These are phyloP conservation scores for Beauveria pseudobassiana DNA, from an alignment of 2,329 filamentous ascomycete genomes.

Conservation along the genomic window DNA sequence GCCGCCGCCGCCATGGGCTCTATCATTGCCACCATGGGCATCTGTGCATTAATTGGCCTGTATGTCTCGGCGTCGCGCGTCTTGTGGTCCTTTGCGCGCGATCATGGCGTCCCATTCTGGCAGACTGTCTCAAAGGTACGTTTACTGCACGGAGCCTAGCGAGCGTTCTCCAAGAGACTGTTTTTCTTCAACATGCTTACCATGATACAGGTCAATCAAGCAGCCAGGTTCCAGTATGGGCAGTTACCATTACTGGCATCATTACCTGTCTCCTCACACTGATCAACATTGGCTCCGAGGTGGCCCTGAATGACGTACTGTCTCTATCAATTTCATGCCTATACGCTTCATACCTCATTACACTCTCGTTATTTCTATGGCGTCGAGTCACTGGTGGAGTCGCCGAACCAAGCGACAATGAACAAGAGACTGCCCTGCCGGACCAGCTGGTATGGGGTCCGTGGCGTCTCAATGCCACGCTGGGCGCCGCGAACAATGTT, in stretches of 20 bases:
- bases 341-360: conserved; percentile 25
- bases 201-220: conserved; percentile 15
- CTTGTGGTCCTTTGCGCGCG: conserved; percentile 44
- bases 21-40: conserved; percentile 42
- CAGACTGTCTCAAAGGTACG: neutral
- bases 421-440: conserved; percentile 16
- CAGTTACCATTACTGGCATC: conserved; percentile 19
- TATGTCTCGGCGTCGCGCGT: conserved; percentile 51
- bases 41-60: conserved; percentile 43
- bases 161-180: neutral
- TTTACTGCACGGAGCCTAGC: neutral
- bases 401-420: conserved; percentile 20
- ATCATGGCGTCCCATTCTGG: conserved; percentile 26
- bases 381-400: conserved; percentile 23
- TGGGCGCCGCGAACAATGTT: conserved; percentile 46
- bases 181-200: conserved; percentile 13
- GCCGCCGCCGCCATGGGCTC: conserved; percentile 43
- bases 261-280: conserved; percentile 24
- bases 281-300: conserved; percentile 26
- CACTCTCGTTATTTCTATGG: conserved; percentile 21
- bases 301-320: conserved; percentile 22
- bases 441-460: conserved; percentile 42
- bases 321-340: conserved; percentile 23
- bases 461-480: conserved; percentile 41
- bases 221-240: conserved; percentile 22